Base-by-base conservation (phyloP, 192 early-diverging fungal species). In the Lunasporangiospora selenospora region DNA sequence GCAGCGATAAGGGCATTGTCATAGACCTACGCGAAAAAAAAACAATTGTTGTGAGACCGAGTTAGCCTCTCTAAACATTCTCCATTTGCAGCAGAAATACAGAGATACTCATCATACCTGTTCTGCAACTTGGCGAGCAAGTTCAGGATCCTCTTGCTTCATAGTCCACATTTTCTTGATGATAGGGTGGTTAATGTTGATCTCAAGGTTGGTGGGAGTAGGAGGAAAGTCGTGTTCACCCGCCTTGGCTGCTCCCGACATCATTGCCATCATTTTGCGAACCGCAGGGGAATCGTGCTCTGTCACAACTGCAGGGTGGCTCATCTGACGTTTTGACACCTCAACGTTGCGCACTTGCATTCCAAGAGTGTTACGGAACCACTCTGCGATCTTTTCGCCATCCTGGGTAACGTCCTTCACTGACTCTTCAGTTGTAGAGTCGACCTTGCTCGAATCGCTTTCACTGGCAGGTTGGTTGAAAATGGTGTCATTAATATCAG, bases 1-100 rank as follows among this genome's bases (percentile, higher is more conserved):
- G 91, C 91, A 10, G 90, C 87, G 73, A 89, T 87, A 13, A 90
- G 65, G 4, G 91, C 91, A 52, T 93, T 93, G 67, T 93, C 89
- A 39, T 84, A 84, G 15, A 84, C 69, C 75, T 77, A 67, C 36
- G 6, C 3, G 9, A 53, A 30, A 34, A 45, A 48, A 42, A 34
- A 53, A 19, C 56, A 4, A 15, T 16, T 3, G 31, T 10, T 40
- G 9, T 50, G 8, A 32, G 5, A 50, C 7, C n/a, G n/a, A n/a
- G n/a, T n/a, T n/a, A n/a, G n/a, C n/a, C n/a, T n/a, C n/a, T n/a
- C n/a, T n/a, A n/a, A n/a, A n/a, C n/a, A n/a, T n/a, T n/a, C n/a
- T n/a, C n/a, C n/a, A n/a, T n/a, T n/a, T n/a, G n/a, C n/a, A n/a
- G n/a, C n/a, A n/a, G n/a, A n/a, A n/a, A n/a, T n/a, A n/a, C n/a